Conservation (phyloP, 2,329 filamentous ascomycete genomes). For the Samsoniella hepiali region DNA sequence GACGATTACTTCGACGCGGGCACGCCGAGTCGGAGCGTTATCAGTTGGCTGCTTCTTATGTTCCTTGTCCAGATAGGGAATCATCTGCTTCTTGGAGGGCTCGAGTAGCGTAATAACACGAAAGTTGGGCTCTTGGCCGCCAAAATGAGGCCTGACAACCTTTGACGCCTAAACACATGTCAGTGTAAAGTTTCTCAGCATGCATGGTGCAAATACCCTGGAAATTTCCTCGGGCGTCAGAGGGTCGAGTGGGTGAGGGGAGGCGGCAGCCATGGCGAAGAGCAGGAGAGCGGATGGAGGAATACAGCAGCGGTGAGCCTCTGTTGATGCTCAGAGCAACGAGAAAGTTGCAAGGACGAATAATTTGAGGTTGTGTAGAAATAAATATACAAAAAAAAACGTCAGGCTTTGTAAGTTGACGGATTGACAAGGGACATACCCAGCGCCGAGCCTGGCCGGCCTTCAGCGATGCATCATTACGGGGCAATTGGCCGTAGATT, state of each 20-base stretch:
- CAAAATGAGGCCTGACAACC: slow-evolving; percentile 25
- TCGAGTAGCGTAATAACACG: slow-evolving; percentile 49
- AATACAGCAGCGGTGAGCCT: too few species aligned
- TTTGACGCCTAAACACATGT: slow-evolving; percentile 23
- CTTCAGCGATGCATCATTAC: not conserved
- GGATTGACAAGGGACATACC: not conserved
- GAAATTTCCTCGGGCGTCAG: slow-evolving; percentile 28
- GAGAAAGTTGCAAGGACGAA: not conserved
- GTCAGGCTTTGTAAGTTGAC: not conserved
- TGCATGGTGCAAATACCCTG: slow-evolving; percentile 16
- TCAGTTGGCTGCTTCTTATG: slow-evolving; percentile 25
- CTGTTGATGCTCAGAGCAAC: not conserved
- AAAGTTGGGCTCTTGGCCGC: slow-evolving; percentile 35
- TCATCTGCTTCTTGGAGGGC: slow-evolving; percentile 46
- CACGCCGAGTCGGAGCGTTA: slow-evolving; percentile 31
- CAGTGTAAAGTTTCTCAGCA: not conserved
- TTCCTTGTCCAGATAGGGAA: slow-evolving; percentile 43
- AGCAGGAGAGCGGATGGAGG: not conserved
- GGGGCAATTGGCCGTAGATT: not conserved
- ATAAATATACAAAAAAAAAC: not conserved
- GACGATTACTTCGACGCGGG: slow-evolving; percentile 38
- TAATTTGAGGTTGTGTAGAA: not conserved
- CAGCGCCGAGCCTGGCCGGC: not conserved
- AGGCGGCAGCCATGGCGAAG: not conserved
- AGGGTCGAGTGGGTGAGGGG: slow-evolving; percentile 28